phyloP scores from a whole-genome alignment of 331 rosid species.

The Stylosanthes scabra region DNA sequence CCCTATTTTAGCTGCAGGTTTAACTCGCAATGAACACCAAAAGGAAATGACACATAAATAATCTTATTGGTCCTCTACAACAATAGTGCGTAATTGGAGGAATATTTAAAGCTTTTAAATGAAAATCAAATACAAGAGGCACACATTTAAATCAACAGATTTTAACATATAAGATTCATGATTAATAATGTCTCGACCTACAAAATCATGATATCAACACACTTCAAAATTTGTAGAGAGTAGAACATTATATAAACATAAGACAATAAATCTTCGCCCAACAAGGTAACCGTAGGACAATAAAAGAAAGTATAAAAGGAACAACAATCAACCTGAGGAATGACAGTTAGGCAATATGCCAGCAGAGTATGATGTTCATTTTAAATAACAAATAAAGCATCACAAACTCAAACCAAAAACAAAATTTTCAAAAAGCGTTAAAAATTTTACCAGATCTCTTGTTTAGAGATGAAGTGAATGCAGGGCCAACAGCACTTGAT shows the following conservation, averaged over 20 bases:
- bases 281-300: neutral
- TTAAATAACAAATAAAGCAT: conserved; percentile 25
- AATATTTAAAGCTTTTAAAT: conserved; percentile 24
- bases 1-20: conserved; percentile 17
- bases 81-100: conserved; percentile 10
- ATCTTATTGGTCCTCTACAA: conserved; percentile 5
- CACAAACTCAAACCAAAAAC: neutral
- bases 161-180: conserved; percentile 7
- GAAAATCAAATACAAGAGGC: conserved; percentile 3
- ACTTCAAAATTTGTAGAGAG: neutral
- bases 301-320: conserved; percentile 3
- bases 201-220: conserved; percentile 24
- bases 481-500: conserved; percentile 82
- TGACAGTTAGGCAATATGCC: neutral
- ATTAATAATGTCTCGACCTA: neutral
- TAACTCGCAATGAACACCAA: conserved; percentile 22
- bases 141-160: conserved; percentile 12
- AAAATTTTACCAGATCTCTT: conserved; percentile 79
- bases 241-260: conserved; percentile 17
- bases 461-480: conserved; percentile 68
- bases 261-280: conserved; percentile 3
- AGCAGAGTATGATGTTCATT: conserved; percentile 15
- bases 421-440: conserved; percentile 15
- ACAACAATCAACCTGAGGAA: conserved; percentile 23
- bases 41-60: neutral